Evolutionary conservation across 495 filamentous ascomycete species (phyloP), one percentile per base, ranked within the genome.

Genomic region (Hypoxylon lienhwacheense): DNA sequence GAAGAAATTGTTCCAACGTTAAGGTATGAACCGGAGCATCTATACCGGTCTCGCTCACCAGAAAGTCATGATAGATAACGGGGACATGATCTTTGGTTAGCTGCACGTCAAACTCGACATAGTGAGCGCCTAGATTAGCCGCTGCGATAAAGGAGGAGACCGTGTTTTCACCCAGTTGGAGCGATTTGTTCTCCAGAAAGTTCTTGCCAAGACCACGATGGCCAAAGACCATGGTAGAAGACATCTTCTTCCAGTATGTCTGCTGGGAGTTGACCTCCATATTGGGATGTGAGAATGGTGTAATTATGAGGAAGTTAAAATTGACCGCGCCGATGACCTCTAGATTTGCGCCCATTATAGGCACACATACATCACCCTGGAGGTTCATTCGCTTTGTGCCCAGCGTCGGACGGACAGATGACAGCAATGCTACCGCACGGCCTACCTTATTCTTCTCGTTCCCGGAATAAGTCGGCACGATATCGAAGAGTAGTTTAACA

Each of bases 31-130:
- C 91, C 0, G 95, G 95, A 0, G 92, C 95, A 69, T 99, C 95
- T 49, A 96, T 95, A 1, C 95, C 95, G 0, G 95, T 99, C 72
- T 99, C 95, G 66, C 90, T 96, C 68, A 99, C 93, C 11, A 99
- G 77, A 62, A 99, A 99, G 70, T 99, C 95, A 68, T 99, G 95
- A 68, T 99, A 99, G 61, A 99, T 96, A 61, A 99, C 91, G 12
- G 95, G 95, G 5, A 99, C 90, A 69, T 93, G 91, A 66, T 99
- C 95, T 64, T 99, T 99, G 12, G 95, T 99, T 37, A 99, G 77
- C 66, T 99, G 95, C 2, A 99, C 93, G 65, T 98, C 93, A 63
- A 87, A 90, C 69, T 97, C 91, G 46, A 97, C 90, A 65, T 95
- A 95, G 12, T 85, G 84, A 1, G 91, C 91, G 2, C 93, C 95